Conservation (phyloP, 495 filamentous ascomycete genomes). For the Mycothermus thermophilus region DNA sequence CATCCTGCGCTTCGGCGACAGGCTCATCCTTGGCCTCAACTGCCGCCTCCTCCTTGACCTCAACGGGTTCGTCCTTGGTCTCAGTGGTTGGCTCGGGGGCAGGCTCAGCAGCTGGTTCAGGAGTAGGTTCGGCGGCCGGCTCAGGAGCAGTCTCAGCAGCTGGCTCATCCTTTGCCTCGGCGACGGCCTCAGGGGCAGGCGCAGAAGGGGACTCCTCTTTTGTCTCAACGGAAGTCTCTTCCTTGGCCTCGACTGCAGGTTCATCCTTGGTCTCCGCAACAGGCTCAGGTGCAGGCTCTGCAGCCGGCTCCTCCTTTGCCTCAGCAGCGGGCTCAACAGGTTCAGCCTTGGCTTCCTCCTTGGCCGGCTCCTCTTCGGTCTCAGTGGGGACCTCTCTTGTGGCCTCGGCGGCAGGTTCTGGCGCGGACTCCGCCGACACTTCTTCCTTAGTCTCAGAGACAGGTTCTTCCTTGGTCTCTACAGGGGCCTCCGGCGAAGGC, state of each 20-base stretch:
- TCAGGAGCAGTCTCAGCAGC: constrained; percentile 1
- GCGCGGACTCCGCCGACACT: background rate
- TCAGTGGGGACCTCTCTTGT: background rate
- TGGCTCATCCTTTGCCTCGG: background rate
- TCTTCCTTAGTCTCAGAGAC: background rate
- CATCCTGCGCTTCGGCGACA: background rate
- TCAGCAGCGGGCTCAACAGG: constrained; percentile 3
- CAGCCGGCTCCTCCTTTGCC: constrained; percentile 1
- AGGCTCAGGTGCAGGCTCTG: background rate
- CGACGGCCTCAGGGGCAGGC: background rate
- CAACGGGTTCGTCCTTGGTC: background rate
- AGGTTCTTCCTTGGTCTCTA: background rate
- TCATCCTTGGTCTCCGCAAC: background rate
- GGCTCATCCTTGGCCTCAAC: background rate
- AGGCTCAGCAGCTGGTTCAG: background rate
- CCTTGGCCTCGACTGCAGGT: background rate
- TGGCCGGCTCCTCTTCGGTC: background rate
- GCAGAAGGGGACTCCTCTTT: no score
- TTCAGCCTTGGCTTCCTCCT: background rate
- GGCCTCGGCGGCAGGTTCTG: background rate
- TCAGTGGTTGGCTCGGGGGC: background rate
- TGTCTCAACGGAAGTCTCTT: background rate
- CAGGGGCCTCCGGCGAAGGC: background rate
- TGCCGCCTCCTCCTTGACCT: background rate
- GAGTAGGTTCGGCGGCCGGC: background rate